Base-by-base conservation (phyloP, 1,139 yeast genomes). In the Chernovozyma aurita region DNA sequence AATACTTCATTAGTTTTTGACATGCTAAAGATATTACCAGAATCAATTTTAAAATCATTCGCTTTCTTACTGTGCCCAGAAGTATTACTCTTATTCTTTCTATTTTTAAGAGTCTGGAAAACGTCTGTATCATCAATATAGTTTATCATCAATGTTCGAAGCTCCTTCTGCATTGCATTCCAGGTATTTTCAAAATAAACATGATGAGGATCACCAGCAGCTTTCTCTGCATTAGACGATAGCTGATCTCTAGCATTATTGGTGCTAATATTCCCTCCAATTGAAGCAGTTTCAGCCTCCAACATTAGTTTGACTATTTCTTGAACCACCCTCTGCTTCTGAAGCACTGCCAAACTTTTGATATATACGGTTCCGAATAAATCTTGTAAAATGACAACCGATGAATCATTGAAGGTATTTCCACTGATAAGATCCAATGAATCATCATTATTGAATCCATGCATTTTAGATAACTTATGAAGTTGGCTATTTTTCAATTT, bases 291-390 rank as follows among this genome's bases (percentile, higher is more conserved):
- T 11, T 33, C 36, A 12, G 3, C 43, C 41, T 28, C 47, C 48
- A 12, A 53, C 38, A 24, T 54, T 48, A 32, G 14, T 18, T 59
- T 51, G 3, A 73, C 72, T 9, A 81, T 72, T 43, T 79, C 87
- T 42, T 67, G 65, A 2, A 87, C 69, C 1, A 82, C 79, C 34
- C 83, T 68, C 51, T 85, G 90, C 25, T 77, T 75, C 59, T 86
- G 95, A 18, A 86, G 57, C 5, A 85, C 79, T 16, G 79, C 71
- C 37, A 83, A 61, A 38, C 78, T 59, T 52, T 78, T 81, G 20
- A 77, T 64, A 48, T 84, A 86, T 8, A 85, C 65, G 2, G 78
- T 70, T 55, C 85, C 78, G 47, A 85, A 84, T 34, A 86, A 65
- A 46, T 85, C 90, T 46, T 80, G 78, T 30, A 86, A 63, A 0